Base-by-base conservation (phyloP, 257 asterid species). In the Voacanga thouarsii region DNA sequence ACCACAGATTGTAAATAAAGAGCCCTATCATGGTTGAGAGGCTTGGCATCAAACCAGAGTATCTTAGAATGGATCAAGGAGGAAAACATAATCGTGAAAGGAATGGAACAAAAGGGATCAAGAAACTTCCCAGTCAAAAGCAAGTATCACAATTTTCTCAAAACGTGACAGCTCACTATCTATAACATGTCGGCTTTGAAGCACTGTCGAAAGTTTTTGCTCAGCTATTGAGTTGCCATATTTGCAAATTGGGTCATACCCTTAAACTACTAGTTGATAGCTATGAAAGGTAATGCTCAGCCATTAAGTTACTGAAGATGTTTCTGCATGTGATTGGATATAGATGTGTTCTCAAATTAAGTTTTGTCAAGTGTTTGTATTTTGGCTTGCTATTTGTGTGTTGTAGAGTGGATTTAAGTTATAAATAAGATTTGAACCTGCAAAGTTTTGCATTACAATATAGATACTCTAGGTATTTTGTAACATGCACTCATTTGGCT, bases 21-120 rank as follows among this genome's bases (percentile, higher is more conserved):
- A 92, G 90, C 90, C 93, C 97, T 78, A 92, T 95, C 76, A 91
- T 95, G 98, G 93, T 95, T 72, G 99, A 95, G 93, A 87, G 99
- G 87, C 97, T 95, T 75, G 99, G 97, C 77, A 92, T 94, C 84
- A 89, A 89, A 80, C 90, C 97, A 53, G 97, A 92, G 80, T 92
- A 89, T 83, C 97, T 91, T 64, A 93, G 84, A 87, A 90, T 90
- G 92, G 97, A 93, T 84, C 92, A 89, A 70, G 89, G 77, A 30
- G 82, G 96, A 78, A 85, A 80, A 83, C 96, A 86, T 86, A 76
- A 78, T 73, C 88, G 81, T 74, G 96, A 96, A 77, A 92, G 83
- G 86, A 86, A 74, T 83, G 94, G 90, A 65, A 76, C 79, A 83
- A 90, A 83, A 81, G 89, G 90, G 76, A 86, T 79, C 81, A 83